Percentiles rank a stretch among this genome's conserved stretches.
phyloP scores from a whole-genome alignment of 148 eudicot genomes.

The Rhododendron molle region DNA sequence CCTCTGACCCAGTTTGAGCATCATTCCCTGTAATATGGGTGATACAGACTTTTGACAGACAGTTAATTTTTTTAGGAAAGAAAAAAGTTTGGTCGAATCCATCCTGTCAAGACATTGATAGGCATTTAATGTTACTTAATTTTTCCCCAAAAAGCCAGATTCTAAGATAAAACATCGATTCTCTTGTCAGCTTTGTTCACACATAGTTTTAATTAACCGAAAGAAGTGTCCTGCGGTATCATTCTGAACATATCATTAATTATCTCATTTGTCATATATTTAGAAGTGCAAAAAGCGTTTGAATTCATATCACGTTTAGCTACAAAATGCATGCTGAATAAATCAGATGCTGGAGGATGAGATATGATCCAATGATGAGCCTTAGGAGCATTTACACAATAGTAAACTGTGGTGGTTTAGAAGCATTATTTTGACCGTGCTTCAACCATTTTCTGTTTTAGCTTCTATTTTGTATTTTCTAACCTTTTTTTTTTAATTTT shows the following conservation, averaged over 20 bases:
- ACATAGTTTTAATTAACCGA: neutral
- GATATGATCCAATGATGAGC: neutral
- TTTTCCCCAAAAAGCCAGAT: neutral
- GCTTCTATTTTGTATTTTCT: neutral
- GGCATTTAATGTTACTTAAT: neutral
- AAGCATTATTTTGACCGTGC: neutral
- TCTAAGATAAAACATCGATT: neutral
- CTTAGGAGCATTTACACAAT: neutral
- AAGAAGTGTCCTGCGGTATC: neutral
- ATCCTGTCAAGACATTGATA: neutral
- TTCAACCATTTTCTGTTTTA: neutral
- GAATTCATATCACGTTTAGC: neutral
- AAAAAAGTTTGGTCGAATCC: neutral
- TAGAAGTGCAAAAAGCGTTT: neutral
- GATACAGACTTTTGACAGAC: neutral
- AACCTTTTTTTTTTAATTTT: neutral
- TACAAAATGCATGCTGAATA: neutral
- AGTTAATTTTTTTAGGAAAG: neutral
- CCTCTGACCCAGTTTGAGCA: neutral
- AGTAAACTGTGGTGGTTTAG: neutral
- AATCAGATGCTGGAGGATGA: neutral
- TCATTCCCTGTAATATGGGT: neutral
- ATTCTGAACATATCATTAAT: neutral
- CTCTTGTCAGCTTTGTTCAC: neutral
- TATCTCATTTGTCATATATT: neutral